Conservation (phyloP, 352 stramenopile species). For the Pythium phragmitis region DNA sequence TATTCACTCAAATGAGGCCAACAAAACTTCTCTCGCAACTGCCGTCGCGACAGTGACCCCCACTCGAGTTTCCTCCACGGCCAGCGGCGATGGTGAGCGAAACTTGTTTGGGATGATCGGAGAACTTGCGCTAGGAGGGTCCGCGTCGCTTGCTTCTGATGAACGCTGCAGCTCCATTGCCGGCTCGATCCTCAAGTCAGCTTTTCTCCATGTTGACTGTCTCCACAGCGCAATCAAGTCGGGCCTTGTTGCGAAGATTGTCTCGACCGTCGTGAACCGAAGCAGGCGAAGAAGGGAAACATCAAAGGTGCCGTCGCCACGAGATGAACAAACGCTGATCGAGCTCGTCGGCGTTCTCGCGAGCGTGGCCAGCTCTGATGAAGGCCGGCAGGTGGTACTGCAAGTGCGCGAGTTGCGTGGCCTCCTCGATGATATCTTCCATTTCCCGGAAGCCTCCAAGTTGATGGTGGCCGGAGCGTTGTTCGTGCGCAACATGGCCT, state of each 20-base stretch:
- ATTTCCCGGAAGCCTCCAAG: background rate
- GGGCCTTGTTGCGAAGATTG: constrained; percentile 37
- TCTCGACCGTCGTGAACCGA: constrained; percentile 38
- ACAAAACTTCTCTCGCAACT: constrained; percentile 34
- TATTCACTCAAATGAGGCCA: constrained; percentile 39
- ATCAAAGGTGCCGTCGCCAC: background rate
- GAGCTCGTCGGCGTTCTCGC: constrained; percentile 49
- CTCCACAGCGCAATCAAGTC: constrained; percentile 43
- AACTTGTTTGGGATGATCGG: constrained; percentile 21
- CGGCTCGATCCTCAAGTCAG: constrained; percentile 44
- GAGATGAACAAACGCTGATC: constrained; percentile 37
- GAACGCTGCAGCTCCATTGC: constrained; percentile 30
- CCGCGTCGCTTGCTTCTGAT: background rate
- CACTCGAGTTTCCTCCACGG: background rate
- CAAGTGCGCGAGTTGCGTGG: constrained; percentile 32
- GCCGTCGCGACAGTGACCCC: background rate
- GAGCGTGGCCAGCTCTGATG: constrained; percentile 41
- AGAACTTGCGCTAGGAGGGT: constrained; percentile 10
- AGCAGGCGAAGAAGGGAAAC: constrained; percentile 27
- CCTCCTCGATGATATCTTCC: constrained; percentile 53
- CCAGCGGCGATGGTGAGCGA: background rate
- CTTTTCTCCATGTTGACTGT: constrained; percentile 53
- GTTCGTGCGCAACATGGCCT: constrained; percentile 59
- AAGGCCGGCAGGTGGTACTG: constrained; percentile 44
- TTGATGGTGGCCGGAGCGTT: constrained; percentile 38